Conservation (phyloP, 2,329 filamentous ascomycete species). For the Hymenoscyphus linearis region DNA sequence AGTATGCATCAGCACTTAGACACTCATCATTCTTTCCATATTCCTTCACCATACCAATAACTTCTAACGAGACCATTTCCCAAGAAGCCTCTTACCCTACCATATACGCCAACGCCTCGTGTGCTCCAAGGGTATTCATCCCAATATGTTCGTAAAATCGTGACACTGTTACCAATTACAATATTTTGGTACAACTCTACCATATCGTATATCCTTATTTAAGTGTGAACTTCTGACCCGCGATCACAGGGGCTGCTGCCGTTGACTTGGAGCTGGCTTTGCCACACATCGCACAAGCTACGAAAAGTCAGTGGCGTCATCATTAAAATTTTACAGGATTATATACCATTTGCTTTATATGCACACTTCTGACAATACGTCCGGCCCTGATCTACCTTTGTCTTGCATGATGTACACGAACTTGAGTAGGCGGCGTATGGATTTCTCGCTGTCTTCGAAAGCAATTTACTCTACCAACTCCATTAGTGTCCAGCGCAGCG, state of each 20-base stretch:
- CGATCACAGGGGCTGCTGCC: constrained; percentile 46
- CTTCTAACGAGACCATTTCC: background rate
- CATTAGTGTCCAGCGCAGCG: background rate
- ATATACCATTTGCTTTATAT: constrained; percentile 54
- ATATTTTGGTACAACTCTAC: background rate
- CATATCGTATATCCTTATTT: constrained; percentile 39
- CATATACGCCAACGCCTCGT: background rate
- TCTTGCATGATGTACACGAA: constrained; percentile 56
- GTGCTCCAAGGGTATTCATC: background rate
- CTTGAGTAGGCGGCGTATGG: constrained; percentile 60
- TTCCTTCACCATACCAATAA: background rate
- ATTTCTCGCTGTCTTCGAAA: constrained; percentile 60
- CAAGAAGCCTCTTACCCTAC: background rate
- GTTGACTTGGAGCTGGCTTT: constrained; percentile 50
- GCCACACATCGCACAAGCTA: constrained; percentile 60
- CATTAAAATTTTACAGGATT: background rate
- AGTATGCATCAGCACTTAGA: too few species aligned
- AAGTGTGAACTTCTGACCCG: constrained; percentile 57
- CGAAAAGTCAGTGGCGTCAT: background rate
- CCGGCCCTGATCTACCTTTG: constrained; percentile 56
- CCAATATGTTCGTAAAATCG: background rate
- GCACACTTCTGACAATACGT: constrained; percentile 58
- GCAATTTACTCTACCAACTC: constrained; percentile 51
- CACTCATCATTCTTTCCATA: background rate
- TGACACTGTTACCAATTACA: background rate